These are phyloP conservation scores for Tephrocybe rancida DNA, from an alignment of 768 basidiomycete genomes.

Conservation along the genomic window DNA sequence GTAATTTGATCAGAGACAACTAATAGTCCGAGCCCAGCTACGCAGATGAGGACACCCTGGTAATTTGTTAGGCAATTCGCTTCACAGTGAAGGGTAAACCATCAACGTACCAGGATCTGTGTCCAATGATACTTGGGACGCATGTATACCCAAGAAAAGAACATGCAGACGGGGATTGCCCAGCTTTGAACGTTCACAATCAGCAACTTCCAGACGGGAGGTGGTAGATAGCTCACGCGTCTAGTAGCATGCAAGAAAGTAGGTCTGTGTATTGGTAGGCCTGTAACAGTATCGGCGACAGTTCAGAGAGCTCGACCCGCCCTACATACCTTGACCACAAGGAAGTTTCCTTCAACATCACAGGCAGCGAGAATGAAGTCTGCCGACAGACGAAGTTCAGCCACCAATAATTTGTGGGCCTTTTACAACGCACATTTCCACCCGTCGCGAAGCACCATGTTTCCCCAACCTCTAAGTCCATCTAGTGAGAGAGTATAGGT, in stretches of 20 bases:
- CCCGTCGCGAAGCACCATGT: slow-evolving; percentile 71
- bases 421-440: slow-evolving; percentile 73
- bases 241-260: slow-evolving; percentile 89
- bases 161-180: slow-evolving; percentile 87
- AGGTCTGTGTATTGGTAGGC: slow-evolving; percentile 88
- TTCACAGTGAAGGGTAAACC: background rate
- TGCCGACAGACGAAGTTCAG: slow-evolving; percentile 26
- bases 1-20: slow-evolving; percentile 81
- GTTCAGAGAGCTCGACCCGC: background rate
- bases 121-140: slow-evolving; percentile 82
- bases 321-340: slow-evolving; percentile 68
- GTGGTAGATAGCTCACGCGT: slow-evolving; percentile 56
- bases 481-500: slow-evolving; percentile 43
- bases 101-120: slow-evolving; percentile 66
- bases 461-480: slow-evolving; percentile 83
- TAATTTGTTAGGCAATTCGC: background rate
- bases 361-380: slow-evolving; percentile 78
- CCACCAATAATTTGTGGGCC: background rate
- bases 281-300: slow-evolving; percentile 29
- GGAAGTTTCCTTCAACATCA: slow-evolving; percentile 89
- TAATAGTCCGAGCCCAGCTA: slow-evolving; percentile 77
- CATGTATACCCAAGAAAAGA: slow-evolving; percentile 86
- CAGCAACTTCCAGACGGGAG: slow-evolving; percentile 3
- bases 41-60: slow-evolving; percentile 73
- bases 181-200: slow-evolving; percentile 48